These are phyloP conservation scores for Globomyces sp. DNA, from an alignment of 371 early-diverging fungal genomes.

Conservation along the genomic window DNA sequence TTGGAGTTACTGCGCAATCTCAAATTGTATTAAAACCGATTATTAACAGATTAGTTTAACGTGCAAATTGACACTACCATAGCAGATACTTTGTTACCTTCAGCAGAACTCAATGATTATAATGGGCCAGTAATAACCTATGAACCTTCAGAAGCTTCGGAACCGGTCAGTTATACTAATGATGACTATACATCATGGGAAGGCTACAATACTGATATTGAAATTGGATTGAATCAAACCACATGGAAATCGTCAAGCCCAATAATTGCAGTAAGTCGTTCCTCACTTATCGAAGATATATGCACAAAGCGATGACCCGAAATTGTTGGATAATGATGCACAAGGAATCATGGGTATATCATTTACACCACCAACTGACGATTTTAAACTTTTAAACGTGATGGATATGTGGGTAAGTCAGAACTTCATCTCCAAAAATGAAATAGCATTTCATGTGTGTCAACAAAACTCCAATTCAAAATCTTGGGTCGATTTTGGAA, in stretches of 20 bases:
- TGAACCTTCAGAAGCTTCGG: background rate
- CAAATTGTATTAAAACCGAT: background rate
- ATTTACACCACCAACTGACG: no score
- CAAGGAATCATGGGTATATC: no score
- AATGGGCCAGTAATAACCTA: slow-evolving; percentile 4
- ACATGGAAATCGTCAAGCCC: no score
- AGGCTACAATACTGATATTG: background rate
- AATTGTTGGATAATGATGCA: no score
- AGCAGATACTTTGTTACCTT: slow-evolving; percentile 15
- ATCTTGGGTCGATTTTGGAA: slow-evolving; percentile 16
- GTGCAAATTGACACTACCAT: slow-evolving; percentile 11
- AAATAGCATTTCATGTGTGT: slow-evolving; percentile 12
- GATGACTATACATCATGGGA: slow-evolving; percentile 9
- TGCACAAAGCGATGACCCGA: no score
- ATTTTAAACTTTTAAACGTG: no score
- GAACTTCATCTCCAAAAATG: slow-evolving; percentile 4
- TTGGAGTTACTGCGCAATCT: background rate
- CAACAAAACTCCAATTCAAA: background rate
- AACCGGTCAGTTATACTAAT: background rate
- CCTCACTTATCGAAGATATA: no score
- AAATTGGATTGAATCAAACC: background rate
- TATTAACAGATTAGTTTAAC: background rate
- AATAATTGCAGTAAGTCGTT: no score
- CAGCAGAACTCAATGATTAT: slow-evolving; percentile 4
- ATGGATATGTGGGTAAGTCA: background rate